Evolutionary conservation across 2,329 filamentous ascomycete genomes (phyloP).

Genomic region (Sphaceloma murrayae): DNA sequence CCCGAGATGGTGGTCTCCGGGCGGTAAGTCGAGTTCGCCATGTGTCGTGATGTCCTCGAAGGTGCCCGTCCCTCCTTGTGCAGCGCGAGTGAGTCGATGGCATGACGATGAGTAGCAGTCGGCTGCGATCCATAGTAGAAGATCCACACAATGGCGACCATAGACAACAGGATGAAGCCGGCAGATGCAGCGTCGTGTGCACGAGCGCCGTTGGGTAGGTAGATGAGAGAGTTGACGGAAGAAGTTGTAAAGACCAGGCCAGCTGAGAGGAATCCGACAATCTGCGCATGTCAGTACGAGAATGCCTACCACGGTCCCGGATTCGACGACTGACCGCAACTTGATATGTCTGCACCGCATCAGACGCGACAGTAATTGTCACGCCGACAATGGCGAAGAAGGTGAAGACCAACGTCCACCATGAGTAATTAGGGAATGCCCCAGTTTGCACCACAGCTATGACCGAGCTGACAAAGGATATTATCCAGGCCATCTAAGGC

Average conservation of each 20-base stretch:
- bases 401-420: conserved; percentile 85
- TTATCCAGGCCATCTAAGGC: conserved; percentile 90
- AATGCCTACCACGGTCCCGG: background rate
- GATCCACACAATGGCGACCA: conserved; percentile 95
- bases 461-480: conserved; percentile 79
- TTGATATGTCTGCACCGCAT: conserved; percentile 78
- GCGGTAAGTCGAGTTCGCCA: conserved; percentile 63
- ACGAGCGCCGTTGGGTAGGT: conserved; percentile 55
- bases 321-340: conserved; percentile 56
- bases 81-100: conserved; percentile 90
- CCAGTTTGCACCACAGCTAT: conserved; percentile 51
- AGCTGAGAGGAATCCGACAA: conserved; percentile 76
- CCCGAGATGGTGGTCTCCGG: conserved; percentile 71
- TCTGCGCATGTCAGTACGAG: conserved; percentile 31
- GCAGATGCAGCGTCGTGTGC: conserved; percentile 74
- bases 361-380: conserved; percentile 71
- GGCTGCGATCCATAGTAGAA: conserved; percentile 97
- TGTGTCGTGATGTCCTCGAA: conserved; percentile 54
- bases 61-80: conserved; percentile 65
- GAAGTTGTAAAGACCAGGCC: conserved; percentile 80
- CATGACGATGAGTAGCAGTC: conserved; percentile 73
- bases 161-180: conserved; percentile 86
- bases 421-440: conserved; percentile 73
- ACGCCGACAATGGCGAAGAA: conserved; percentile 73
- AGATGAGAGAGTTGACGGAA: conserved; percentile 77